These are phyloP conservation scores for Hippophae gyantsensis DNA, from an alignment of 306 rosid species.

Conservation along the genomic window DNA sequence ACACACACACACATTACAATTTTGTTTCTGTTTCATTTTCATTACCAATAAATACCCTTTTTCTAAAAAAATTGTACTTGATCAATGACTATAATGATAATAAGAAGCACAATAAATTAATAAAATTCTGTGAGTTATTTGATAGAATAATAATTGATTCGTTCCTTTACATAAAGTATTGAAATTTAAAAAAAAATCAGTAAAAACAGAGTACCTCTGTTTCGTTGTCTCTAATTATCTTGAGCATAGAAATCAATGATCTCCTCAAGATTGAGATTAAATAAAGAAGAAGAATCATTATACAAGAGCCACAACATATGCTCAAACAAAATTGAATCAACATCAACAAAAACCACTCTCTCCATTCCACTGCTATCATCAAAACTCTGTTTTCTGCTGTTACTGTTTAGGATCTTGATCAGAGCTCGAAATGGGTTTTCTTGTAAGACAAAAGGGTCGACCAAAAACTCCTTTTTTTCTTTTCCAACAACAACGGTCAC, in stretches of 20 bases:
- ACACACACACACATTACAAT: too few species aligned
- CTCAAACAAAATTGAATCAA: slow-evolving; percentile 73
- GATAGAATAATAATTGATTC: too few species aligned
- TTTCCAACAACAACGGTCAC: slow-evolving; percentile 72
- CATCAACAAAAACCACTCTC: slow-evolving; percentile 45
- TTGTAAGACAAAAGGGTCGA: slow-evolving; percentile 56
- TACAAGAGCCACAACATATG: slow-evolving; percentile 75
- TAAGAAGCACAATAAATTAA: too few species aligned
- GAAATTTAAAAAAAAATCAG: too few species aligned
- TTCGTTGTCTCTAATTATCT: slow-evolving; percentile 24
- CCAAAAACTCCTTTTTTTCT: slow-evolving; percentile 58
- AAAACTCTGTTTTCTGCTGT: not conserved
- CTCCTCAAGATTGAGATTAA: slow-evolving; percentile 55
- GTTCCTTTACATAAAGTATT: too few species aligned
- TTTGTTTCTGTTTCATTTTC: too few species aligned
- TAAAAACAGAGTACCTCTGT: slow-evolving; percentile 23
- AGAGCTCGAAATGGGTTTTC: slow-evolving; percentile 51
- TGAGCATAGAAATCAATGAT: slow-evolving; percentile 66
- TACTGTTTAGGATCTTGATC: slow-evolving; percentile 40
- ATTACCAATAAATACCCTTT: too few species aligned
- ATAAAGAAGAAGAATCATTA: slow-evolving; percentile 60
- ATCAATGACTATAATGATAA: too few species aligned
- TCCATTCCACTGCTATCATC: too few species aligned
- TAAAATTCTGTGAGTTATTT: too few species aligned
- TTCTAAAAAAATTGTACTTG: too few species aligned